Base-by-base conservation (phyloP, 148 eudicot species). In the Cornus controversa region DNA sequence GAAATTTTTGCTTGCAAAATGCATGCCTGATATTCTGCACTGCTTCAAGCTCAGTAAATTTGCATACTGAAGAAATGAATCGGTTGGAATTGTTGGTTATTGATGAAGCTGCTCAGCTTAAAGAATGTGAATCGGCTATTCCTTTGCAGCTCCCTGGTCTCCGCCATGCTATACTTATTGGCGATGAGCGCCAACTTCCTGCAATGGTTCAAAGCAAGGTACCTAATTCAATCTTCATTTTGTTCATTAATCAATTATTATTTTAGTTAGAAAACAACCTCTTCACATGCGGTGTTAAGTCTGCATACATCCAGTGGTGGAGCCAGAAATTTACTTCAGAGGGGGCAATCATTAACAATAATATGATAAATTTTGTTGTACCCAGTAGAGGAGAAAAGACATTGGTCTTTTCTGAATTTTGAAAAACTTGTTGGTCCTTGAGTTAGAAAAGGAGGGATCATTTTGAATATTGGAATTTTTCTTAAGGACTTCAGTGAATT, bases 41-140 rank as follows among this genome's bases (percentile, higher is more conserved):
- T 6, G 94, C 89, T 23, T 85, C 97, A 28, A 82, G 90, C 79
- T 86, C 94, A 23, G 73, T 74, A 13, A 88, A 78, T 66, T 73
- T 92, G 84, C 84, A 82, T 24, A 72, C 50, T 0, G 77, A 70
- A 31, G 86, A 74, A 27, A 63, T 69, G 73, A 82, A 47, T 6
- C 82, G 89, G 0, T 72, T 87, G 24, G 85, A 90, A 66, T 54
- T 90, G 81, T 63, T 92, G 74, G 75, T 92, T n/a, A 76, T 92
- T 69, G 97, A 92, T 80, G 97, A 92, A 85, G 97, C 94, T 45
- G 92, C 89, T 1, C 97, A 92, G 79, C 84, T 92, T 8, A 92
- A 90, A 74, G 94, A 92, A 76, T 92, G 97, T 71, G 97, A 92
- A 68, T 89, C 94, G 0, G 40, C 79, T 15, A 86, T 92, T 67